Evolutionary conservation across 2,329 filamentous ascomycete species (phyloP), one percentile per base, ranked within the genome.

Genomic region (Claviceps cyperi): DNA sequence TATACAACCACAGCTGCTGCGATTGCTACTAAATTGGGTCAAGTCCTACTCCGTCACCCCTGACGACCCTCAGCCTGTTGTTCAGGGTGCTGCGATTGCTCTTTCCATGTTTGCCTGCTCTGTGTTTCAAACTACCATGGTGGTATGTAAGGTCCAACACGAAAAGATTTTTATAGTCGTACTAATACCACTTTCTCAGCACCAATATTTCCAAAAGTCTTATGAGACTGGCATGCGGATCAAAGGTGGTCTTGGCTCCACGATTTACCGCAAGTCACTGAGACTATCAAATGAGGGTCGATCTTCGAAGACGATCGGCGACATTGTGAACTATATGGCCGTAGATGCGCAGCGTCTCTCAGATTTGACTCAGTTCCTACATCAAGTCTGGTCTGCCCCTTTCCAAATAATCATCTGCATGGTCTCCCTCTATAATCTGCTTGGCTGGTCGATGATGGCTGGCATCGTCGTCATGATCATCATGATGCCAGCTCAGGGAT

Each of bases 241-340:
- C 69, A 97, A 96, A 70, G 85, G 88, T 40, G 84, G 89, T 3
- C 69, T 98, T 54, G 91, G 87, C 6, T 85, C 91, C 1, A 80
- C 89, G 51, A 97, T 98, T 56, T 98, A 98, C 66, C 78, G 83
- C 52, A 98, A 98, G 69, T 85, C 90, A 0, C 75, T 97, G 54
- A 83, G 80, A 55, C 74, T 98, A 17, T 97, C 91, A 5, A 97
- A 94, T 59, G 92, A 98, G 68, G 92, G 92, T 8, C 80, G 91
- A 49, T 78, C 89, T 2, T 69, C 81, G 43, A 96, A 97, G 69
- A 86, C 87, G 0, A 98, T 92, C 0, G 92, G 92, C 51, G 94
- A 98, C 61, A 97, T 98, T 61, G 92, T 98, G 64, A 98, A 98
- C 64, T 92, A 95, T 68, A 98, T 98, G 91, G 92, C 94, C 44